Conservation (phyloP, 257 asterid genomes). For the Ocimum tenuiflorum region DNA sequence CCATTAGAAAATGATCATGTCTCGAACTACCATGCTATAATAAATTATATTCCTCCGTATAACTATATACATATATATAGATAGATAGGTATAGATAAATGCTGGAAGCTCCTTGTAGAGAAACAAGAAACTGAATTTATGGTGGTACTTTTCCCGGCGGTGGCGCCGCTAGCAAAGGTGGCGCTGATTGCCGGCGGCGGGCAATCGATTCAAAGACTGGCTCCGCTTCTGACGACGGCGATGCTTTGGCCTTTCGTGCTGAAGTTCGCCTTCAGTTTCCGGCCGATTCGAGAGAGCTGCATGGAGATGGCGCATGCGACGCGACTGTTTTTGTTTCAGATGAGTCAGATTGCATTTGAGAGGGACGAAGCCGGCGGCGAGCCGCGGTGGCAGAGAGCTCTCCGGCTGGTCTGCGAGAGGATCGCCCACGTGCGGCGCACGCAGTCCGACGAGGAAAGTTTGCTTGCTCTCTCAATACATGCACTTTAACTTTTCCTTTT, state of each 20-base stretch:
- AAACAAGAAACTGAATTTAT: neutral
- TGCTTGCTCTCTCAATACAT: slow-evolving; percentile 41
- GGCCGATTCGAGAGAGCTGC: slow-evolving; percentile 35
- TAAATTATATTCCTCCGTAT: neutral
- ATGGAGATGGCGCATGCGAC: slow-evolving; percentile 15
- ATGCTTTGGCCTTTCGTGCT: slow-evolving; percentile 48
- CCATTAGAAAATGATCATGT: neutral
- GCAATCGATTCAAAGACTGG: slow-evolving; percentile 7
- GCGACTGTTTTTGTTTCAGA: slow-evolving; percentile 49
- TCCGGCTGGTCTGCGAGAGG: slow-evolving; percentile 42
- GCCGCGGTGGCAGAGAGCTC: slow-evolving; percentile 53
- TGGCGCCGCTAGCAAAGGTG: slow-evolving; percentile 38
- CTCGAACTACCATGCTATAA: neutral
- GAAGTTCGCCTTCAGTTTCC: slow-evolving; percentile 36
- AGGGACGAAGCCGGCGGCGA: slow-evolving; percentile 2
- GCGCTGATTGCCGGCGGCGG: slow-evolving; percentile 14
- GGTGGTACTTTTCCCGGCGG: slow-evolving; percentile 33
- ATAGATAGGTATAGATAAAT: no score
- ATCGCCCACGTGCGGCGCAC: slow-evolving; percentile 31
- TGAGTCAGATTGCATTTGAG: slow-evolving; percentile 36
- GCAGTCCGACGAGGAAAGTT: slow-evolving; percentile 43
- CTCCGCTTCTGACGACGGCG: slow-evolving; percentile 31
- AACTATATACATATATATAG: no score
- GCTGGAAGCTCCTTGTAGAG: no score
- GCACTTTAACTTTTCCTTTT: slow-evolving; percentile 28